Base-by-base conservation (phyloP, 176 grass and related monocot species). In the Puya raimondii region DNA sequence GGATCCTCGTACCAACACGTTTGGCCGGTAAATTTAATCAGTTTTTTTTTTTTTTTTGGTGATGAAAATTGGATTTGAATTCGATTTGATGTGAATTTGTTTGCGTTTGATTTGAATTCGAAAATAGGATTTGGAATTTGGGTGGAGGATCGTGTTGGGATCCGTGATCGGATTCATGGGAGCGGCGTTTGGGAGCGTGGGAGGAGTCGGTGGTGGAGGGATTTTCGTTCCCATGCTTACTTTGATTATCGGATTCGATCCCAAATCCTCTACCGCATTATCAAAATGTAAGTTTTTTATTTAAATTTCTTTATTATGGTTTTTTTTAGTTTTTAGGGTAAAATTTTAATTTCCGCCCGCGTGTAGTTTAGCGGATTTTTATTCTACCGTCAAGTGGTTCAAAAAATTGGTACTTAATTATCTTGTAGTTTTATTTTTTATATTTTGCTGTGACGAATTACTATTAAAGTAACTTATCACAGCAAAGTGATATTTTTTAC, bases 191-290 rank as follows among this genome's bases (percentile, higher is more conserved):
- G 84, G 84, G 2, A 91, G 81, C 10, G 79, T 87, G 0, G 88
- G 78, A 17, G 81, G 81, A 17, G 74, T 91, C 15, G 88, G 84
- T 22, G 81, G 81, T 1, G 88, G 81, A 8, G 84, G 79, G 11
- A 85, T 85, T 50, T 91, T 87, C 11, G 81, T 87, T 27, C 84
- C 88, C n/a, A 82, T 87, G 88, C 67, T 91, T n/a, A 79, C 75
- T 10, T 48, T 87, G 63, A 77, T 91, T 25, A 22, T 87, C 12
- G 81, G 88, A 3, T 91, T 91, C 2, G 88, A 87, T 82, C 54
- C 81, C 3, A 91, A 91, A 52, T 91, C 88, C 3, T 71, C 88
- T 0, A 71, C 81, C 0, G 81, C 88, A 0, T 68, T 91, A 33
- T 91, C 84, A 11, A 91, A 91, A 75, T 87, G 84, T 91, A 78